Evolutionary conservation across 2,329 filamentous ascomycete species (phyloP).

Genomic region (Pseudogymnoascus sp.): DNA sequence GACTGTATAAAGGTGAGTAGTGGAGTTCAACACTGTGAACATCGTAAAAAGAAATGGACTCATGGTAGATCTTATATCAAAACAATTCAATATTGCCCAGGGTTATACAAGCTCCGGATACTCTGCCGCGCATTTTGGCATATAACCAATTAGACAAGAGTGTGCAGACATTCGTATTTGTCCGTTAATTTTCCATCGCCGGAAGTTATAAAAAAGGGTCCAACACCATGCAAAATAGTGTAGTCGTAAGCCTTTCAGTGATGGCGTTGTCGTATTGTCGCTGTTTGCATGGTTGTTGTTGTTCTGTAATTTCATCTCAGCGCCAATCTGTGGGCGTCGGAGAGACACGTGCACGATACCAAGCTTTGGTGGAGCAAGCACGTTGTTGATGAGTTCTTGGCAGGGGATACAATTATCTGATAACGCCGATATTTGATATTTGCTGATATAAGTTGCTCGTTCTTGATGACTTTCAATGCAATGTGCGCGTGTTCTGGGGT

Average conservation of each 20-base stretch:
- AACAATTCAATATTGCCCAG: neutral
- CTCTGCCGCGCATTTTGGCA: neutral
- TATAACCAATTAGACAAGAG: neutral
- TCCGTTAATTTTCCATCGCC: neutral
- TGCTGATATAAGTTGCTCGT: neutral
- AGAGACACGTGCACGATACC: neutral
- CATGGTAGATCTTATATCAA: slow-evolving; percentile 3
- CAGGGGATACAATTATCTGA: neutral
- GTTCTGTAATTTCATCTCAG: neutral
- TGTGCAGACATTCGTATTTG: neutral
- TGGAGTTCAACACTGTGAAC: neutral
- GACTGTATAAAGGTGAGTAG: slow-evolving; percentile 3
- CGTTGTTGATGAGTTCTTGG: slow-evolving; percentile 1
- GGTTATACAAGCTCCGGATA: neutral
- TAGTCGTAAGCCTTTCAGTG: neutral
- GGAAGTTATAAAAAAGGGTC: neutral
- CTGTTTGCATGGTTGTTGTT: slow-evolving; percentile 5
- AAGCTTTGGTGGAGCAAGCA: neutral
- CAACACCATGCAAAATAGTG: neutral
- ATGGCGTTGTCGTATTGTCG: neutral
- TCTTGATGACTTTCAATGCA: neutral
- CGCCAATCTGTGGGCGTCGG: neutral
- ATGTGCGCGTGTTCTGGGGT: too few species aligned
- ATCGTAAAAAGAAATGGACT: neutral
- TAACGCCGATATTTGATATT: neutral